phyloP scores from a whole-genome alignment of 768 basidiomycete genomes.

The Sarcodon aspratus region DNA sequence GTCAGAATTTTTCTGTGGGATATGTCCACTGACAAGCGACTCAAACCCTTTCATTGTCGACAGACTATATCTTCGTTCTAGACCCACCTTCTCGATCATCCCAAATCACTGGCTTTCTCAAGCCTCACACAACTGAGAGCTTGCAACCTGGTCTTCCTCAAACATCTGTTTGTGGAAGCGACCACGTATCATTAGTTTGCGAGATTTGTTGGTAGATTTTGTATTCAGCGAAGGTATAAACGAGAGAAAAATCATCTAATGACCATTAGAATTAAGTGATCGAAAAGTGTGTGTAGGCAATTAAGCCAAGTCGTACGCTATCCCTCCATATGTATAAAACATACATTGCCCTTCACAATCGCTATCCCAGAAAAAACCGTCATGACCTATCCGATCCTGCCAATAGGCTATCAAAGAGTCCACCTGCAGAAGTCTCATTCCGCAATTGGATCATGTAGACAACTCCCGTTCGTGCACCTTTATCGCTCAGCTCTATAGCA shows the following conservation, averaged over 20 bases:
- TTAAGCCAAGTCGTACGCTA: too few relatives aligned
- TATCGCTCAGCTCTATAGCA: constrained; percentile 89
- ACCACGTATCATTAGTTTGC: constrained; percentile 73
- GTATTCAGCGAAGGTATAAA: background rate
- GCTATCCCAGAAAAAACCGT: background rate
- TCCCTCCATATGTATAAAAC: too few relatives aligned
- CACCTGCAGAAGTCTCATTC: constrained; percentile 77
- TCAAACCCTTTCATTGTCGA: background rate
- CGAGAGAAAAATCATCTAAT: background rate
- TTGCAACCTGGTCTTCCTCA: constrained; percentile 70
- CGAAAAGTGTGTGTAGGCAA: background rate
- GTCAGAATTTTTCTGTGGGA: constrained; percentile 24
- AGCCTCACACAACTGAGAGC: constrained; percentile 45
- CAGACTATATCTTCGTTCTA: constrained; percentile 86
- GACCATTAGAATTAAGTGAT: background rate
- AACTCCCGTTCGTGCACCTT: constrained; percentile 85
- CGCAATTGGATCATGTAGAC: constrained; percentile 96
- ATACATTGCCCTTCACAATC: too few relatives aligned
- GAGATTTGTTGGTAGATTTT: constrained; percentile 31
- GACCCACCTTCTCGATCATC: constrained; percentile 26
- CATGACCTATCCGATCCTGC: constrained; percentile 71
- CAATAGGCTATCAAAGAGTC: constrained; percentile 78
- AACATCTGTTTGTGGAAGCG: constrained; percentile 69
- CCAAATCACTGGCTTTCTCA: constrained; percentile 41
- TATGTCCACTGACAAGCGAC: background rate